Conservation (phyloP, 208 protist genomes). For the Tritrichomonas musculus region DNA sequence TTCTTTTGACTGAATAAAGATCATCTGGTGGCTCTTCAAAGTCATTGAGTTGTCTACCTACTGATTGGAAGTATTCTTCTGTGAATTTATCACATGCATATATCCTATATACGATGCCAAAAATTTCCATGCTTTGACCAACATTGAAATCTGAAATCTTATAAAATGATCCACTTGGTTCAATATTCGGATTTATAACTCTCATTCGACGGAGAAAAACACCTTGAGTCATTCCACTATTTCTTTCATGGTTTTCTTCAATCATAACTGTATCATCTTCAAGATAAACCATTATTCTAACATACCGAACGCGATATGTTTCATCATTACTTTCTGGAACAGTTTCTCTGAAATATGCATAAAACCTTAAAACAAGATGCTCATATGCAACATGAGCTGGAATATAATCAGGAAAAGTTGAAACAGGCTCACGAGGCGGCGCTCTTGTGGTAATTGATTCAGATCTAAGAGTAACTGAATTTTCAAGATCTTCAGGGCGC, state of each 20-base stretch:
- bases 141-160: background rate
- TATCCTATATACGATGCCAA: background rate
- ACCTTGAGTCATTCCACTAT: constrained; percentile 79
- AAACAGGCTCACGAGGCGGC: background rate
- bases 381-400: constrained; percentile 31
- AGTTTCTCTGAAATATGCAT: constrained; percentile 78
- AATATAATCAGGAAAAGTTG: constrained; percentile 20
- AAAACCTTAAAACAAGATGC: constrained; percentile 75
- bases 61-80: background rate
- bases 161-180: background rate
- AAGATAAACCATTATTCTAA: constrained; percentile 78
- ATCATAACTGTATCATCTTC: constrained; percentile 80
- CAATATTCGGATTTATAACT: background rate
- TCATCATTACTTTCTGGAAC: constrained; percentile 76
- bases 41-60: background rate
- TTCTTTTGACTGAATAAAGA: constrained; percentile 7
- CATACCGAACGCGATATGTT: constrained; percentile 70
- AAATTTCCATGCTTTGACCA: background rate
- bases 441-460: background rate
- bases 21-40: constrained; percentile 20
- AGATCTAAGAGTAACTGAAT: background rate
- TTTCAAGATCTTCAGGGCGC: background rate
- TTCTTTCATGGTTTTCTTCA: constrained; percentile 71
- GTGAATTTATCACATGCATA: constrained; percentile 25
- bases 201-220: constrained; percentile 62